These are phyloP conservation scores for Coemansia sp. DNA, from an alignment of 192 early-diverging fungal genomes.

Conservation along the genomic window DNA sequence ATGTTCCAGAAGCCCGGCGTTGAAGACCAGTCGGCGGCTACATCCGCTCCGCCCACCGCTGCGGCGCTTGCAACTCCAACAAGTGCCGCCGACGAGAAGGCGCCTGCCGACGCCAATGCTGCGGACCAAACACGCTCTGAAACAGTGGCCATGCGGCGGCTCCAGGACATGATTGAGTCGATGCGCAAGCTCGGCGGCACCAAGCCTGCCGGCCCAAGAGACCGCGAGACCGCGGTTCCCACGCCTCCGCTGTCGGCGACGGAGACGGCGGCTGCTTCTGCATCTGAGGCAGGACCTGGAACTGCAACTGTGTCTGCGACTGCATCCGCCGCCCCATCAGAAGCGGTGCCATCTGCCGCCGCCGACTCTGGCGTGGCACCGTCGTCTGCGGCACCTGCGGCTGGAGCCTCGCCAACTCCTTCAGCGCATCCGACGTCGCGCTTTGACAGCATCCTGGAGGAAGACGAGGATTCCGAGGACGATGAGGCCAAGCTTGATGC, in stretches of 20 bases:
- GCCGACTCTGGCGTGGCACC: background rate
- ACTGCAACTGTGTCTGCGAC: background rate
- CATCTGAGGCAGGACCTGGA: background rate
- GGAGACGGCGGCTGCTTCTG: background rate
- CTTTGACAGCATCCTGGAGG: constrained; percentile 55
- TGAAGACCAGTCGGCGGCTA: background rate
- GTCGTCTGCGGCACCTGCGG: background rate
- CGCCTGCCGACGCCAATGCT: background rate
- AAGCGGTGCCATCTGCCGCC: background rate
- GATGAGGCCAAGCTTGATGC: constrained; percentile 37
- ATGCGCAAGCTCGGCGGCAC: constrained; percentile 26
- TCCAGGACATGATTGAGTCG: constrained; percentile 54
- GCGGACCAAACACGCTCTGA: constrained; percentile 13
- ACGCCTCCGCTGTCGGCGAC: constrained; percentile 6
- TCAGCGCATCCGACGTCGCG: constrained; percentile 48
- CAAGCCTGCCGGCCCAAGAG: background rate
- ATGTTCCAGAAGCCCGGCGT: constrained; percentile 42
- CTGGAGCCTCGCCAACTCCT: constrained; percentile 20
- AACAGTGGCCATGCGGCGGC: constrained; percentile 33
- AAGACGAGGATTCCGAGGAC: constrained; percentile 47
- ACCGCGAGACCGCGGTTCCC: background rate
- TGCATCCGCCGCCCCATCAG: background rate
- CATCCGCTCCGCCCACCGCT: background rate
- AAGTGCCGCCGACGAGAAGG: constrained; percentile 5
- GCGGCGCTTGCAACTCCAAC: constrained; percentile 6